A percentile compares a stretch with the other conserved stretches of the same genome.
phyloP scores from a whole-genome alignment of 2,329 filamentous ascomycete species.

The Pseudogymnoascus sp. region DNA sequence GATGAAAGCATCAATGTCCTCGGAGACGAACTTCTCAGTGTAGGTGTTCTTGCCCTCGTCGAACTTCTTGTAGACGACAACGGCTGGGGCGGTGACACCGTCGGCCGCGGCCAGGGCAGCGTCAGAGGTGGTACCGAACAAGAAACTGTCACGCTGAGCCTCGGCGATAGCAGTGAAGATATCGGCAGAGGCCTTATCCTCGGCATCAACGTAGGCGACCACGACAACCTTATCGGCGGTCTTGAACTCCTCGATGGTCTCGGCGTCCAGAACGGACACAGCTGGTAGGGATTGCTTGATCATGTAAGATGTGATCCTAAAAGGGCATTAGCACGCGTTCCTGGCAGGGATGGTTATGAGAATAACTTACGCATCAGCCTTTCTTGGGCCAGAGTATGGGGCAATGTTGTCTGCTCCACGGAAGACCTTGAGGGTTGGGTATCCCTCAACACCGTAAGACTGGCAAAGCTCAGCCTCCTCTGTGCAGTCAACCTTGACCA shows the following conservation, averaged over 20 bases:
- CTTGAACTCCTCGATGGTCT: conserved; percentile 92
- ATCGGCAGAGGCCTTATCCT: conserved; percentile 79
- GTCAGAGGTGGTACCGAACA: conserved; percentile 85
- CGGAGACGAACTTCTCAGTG: conserved; percentile 71
- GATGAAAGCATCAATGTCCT: conserved; percentile 74
- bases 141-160: conserved; percentile 78
- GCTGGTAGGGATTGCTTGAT: conserved; percentile 94
- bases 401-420: conserved; percentile 73
- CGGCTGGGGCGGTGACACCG: conserved; percentile 75
- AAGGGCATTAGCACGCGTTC: conserved; percentile 12
- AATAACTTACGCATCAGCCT: conserved; percentile 62
- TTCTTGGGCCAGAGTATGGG: conserved; percentile 83
- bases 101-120: conserved; percentile 79
- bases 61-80: conserved; percentile 96
- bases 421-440: conserved; percentile 99
- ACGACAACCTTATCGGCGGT: conserved; percentile 93
- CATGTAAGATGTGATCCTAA: conserved; percentile 76
- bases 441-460: conserved; percentile 85
- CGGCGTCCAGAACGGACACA: conserved; percentile 74
- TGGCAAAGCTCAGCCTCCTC: conserved; percentile 89
- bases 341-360: not conserved
- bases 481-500: conserved; percentile 91
- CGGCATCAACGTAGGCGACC: conserved; percentile 75
- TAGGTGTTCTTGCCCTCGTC: conserved; percentile 91
- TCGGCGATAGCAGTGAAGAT: conserved; percentile 65